phyloP scores from a whole-genome alignment of 1,139 yeast species.

The Diutina ranongensis region DNA sequence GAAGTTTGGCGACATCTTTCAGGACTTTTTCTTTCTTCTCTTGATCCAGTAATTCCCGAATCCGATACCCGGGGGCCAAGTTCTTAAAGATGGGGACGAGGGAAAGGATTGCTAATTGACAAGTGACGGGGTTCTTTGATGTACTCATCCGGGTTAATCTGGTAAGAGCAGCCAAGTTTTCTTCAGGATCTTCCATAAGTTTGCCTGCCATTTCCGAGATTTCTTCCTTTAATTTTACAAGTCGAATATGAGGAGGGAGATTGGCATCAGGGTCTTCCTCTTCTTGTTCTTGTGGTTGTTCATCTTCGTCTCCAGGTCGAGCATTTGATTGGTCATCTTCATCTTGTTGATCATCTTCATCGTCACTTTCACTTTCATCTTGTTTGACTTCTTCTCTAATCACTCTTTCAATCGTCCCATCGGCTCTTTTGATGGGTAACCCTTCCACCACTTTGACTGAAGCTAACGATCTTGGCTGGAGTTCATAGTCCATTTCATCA shows the following conservation, averaged over 20 bases:
- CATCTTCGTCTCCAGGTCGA: neutral
- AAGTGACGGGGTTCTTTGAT: conserved; percentile 54
- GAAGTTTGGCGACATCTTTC: conserved; percentile 63
- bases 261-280: conserved; percentile 32
- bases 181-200: conserved; percentile 85
- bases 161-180: conserved; percentile 53
- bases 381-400: conserved; percentile 22
- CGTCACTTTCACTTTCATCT: conserved; percentile 13
- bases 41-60: conserved; percentile 68
- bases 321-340: conserved; percentile 11
- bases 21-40: conserved; percentile 78
- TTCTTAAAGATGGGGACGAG: conserved; percentile 77
- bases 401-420: conserved; percentile 63
- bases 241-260: conserved; percentile 45
- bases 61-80: conserved; percentile 79
- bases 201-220: conserved; percentile 73
- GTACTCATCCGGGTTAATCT: conserved; percentile 64
- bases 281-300: conserved; percentile 7
- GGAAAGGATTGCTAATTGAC: conserved; percentile 67
- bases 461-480: conserved; percentile 35
- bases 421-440: conserved; percentile 62
- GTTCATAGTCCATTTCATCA: conserved; percentile 61
- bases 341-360: conserved; percentile 12
- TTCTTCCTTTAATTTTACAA: conserved; percentile 60
- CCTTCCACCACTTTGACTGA: conserved; percentile 44